Conservation (phyloP, 805 yeast genomes). For the Zygoascus biomembranicola region DNA sequence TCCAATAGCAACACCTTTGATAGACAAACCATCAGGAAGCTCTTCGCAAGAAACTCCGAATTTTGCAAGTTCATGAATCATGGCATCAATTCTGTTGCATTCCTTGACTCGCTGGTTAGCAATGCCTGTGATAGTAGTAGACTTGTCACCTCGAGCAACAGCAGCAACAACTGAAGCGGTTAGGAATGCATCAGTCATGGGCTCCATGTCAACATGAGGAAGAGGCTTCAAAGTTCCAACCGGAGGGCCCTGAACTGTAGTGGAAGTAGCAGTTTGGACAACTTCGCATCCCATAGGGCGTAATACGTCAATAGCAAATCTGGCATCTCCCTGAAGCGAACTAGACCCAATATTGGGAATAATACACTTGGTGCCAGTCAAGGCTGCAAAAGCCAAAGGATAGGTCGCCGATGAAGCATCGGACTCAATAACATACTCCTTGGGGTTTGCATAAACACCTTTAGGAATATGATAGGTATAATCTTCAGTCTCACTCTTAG, state of each 20-base stretch:
- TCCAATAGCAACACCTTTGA: constrained; percentile 51
- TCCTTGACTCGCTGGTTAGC: constrained; percentile 98
- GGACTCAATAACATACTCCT: constrained; percentile 82
- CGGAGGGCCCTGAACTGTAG: constrained; percentile 88
- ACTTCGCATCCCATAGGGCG: constrained; percentile 94
- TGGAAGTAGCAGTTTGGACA: constrained; percentile 70
- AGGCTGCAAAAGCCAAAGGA: constrained; percentile 94
- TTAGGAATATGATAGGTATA: constrained; percentile 87
- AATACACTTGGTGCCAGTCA: constrained; percentile 88
- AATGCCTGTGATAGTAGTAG: constrained; percentile 85
- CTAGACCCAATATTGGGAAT: constrained; percentile 89
- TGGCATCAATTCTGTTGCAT: constrained; percentile 92
- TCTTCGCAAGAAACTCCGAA: constrained; percentile 85
- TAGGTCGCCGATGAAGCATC: constrained; percentile 98
- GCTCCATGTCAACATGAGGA: constrained; percentile 88
- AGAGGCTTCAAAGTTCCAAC: constrained; percentile 61
- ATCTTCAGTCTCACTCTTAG: constrained; percentile 57
- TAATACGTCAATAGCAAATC: constrained; percentile 89
- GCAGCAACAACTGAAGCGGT: constrained; percentile 98
- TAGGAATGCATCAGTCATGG: constrained; percentile 97
- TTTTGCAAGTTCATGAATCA: constrained; percentile 80
- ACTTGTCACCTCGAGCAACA: constrained; percentile 50
- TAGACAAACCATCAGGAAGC: constrained; percentile 85
- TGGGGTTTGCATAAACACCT: constrained; percentile 72
- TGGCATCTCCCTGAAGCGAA: constrained; percentile 94